Percentiles rank a stretch among this genome's conserved stretches.
phyloP scores from a whole-genome alignment of 352 stramenopile genomes.

The Phytopythium ostracodes region DNA sequence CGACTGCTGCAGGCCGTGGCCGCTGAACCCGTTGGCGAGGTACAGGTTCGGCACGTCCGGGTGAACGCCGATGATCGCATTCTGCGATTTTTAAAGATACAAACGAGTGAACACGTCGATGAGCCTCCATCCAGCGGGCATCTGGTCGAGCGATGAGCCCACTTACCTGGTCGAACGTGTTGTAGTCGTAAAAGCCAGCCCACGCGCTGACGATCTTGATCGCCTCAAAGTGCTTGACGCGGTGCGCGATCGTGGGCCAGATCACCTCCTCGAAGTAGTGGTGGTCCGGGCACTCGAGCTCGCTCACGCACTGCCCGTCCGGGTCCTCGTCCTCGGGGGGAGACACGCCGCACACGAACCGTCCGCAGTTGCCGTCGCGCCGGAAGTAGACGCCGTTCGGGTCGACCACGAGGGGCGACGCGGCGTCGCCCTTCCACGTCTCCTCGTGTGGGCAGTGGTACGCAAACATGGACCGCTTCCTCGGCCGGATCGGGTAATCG shows the following conservation, averaged over 20 bases:
- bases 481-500: conserved; percentile 72
- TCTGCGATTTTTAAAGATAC: conserved; percentile 26
- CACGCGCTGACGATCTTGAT: conserved; percentile 78
- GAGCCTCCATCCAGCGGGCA: neutral
- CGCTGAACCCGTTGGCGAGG: conserved; percentile 82
- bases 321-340: conserved; percentile 53
- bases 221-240: conserved; percentile 71
- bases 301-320: conserved; percentile 55
- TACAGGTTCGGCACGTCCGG: conserved; percentile 80
- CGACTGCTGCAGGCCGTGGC: conserved; percentile 77
- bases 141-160: neutral
- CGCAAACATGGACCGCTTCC: conserved; percentile 77
- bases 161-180: conserved; percentile 78
- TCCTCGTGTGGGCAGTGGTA: conserved; percentile 72
- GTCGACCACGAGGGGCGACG: conserved; percentile 72
- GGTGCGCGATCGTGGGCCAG: conserved; percentile 76
- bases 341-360: conserved; percentile 73
- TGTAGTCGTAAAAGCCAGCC: conserved; percentile 87
- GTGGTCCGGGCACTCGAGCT: conserved; percentile 67
- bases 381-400: conserved; percentile 79
- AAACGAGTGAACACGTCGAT: neutral
- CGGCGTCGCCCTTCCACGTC: conserved; percentile 63
- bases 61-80: conserved; percentile 79
- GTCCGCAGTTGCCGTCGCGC: conserved; percentile 58
- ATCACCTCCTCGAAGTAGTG: conserved; percentile 71